Base-by-base conservation (phyloP, 768 basidiomycete species). In the Tremella fuciformis region DNA sequence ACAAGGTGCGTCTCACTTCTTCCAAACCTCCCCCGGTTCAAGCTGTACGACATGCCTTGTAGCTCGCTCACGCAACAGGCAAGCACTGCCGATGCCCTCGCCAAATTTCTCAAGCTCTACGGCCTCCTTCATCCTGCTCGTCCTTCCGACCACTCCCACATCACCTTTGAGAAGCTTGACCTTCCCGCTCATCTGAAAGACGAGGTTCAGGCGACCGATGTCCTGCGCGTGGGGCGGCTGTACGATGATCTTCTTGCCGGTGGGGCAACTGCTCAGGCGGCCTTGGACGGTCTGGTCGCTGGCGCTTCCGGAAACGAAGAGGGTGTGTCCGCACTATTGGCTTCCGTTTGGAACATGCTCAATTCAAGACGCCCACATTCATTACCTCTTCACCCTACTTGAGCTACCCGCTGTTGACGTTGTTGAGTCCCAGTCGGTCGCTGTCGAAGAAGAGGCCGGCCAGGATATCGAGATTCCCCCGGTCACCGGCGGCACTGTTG, bases 61-160 rank as follows among this genome's bases (percentile, higher is more conserved):
- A 39, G 11, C 51, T 68, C 16, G 52, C 56, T n/a, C 49, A 49
- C 2, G 29, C 29, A 11, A 34, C 29, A 34, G 29, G 29, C 29
- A 34, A 34, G 29, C 11, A 34, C 65, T 11, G 29, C 11, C 4
- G 29, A 34, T 11, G 29, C 66, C 3, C 65, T 73, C 16, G 41
- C 59, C 48, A 51, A 56, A 15, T 73, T 73, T 64, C 60, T 73
- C 24, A 62, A 64, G 13, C 61, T 73, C 2, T 61, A 66, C 42
- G 24, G 57, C 26, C 71, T 73, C 40, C 66, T 73, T 29, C 68
- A 73, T 49, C 71, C 71, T 42, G 68, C 71, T 24, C 62, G 69
- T n/a, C 40, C 71, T 2, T 44, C 60, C 15, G 70, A 73, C 48
- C 66, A 69, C 54, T 50, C 59, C 24, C 68, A 70, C 37, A 54